These are phyloP conservation scores for Suillus paluster DNA, from an alignment of 768 basidiomycete genomes.

Conservation along the genomic window DNA sequence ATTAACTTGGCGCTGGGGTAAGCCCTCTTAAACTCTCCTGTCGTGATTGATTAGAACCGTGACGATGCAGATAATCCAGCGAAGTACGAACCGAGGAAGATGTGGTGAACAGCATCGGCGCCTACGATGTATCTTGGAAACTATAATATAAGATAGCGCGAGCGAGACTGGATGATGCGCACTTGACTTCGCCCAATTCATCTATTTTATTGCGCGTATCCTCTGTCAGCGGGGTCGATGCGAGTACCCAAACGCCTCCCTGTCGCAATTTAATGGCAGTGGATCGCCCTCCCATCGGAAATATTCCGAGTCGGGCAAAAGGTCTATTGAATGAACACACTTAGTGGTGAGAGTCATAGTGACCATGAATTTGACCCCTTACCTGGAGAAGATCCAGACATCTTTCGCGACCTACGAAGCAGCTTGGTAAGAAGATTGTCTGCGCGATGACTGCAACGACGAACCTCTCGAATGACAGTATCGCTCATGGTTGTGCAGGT, in stretches of 20 bases:
- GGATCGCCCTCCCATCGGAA: constrained; percentile 83
- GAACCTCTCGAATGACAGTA: constrained; percentile 49
- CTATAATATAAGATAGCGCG: constrained; percentile 9
- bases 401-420: constrained; percentile 48
- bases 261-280: constrained; percentile 75
- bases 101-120: constrained; percentile 60
- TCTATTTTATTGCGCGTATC: constrained; percentile 67
- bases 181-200: constrained; percentile 73
- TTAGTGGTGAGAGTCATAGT: constrained; percentile 11
- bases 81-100: constrained; percentile 53
- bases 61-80: constrained; percentile 17
- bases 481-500: constrained; percentile 32
- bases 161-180: constrained; percentile 18
- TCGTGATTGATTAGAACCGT: constrained; percentile 26
- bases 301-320: constrained; percentile 64
- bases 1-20: constrained; percentile 76
- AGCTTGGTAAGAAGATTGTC: not conserved
- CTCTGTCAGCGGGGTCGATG: constrained; percentile 71
- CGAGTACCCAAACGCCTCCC: constrained; percentile 82
- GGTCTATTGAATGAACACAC: constrained; percentile 45
- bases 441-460: not conserved
- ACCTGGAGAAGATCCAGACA: constrained; percentile 73
- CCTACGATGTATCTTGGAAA: constrained; percentile 58
- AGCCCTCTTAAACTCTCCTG: constrained; percentile 67
- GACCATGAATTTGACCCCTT: constrained; percentile 14